A percentile compares a stretch with the other conserved stretches of the same genome.
Conservation (phyloP, 306 rosid species). For the Argentina anserina region DNA sequence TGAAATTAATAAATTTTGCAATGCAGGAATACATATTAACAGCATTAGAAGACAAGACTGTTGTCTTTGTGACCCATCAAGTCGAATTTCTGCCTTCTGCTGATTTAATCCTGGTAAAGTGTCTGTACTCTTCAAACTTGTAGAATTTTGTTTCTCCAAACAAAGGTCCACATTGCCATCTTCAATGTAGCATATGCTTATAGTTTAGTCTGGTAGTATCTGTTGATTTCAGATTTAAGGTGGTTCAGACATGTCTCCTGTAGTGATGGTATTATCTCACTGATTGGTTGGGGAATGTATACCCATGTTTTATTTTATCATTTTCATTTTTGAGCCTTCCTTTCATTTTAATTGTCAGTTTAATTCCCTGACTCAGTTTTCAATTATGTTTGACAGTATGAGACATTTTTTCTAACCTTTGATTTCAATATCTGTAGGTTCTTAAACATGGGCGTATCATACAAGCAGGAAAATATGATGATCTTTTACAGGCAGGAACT, state of each 20-base stretch:
- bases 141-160: slow-evolving; percentile 17
- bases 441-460: slow-evolving; percentile 82
- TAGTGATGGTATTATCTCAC: neutral
- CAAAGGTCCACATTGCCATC: slow-evolving; percentile 20
- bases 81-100: slow-evolving; percentile 95
- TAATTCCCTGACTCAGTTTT: neutral
- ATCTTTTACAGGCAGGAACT: slow-evolving; percentile 94
- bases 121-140: slow-evolving; percentile 14
- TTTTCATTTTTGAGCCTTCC: neutral
- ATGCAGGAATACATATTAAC: slow-evolving; percentile 95
- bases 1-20: slow-evolving; percentile 32
- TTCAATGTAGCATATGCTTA: neutral
- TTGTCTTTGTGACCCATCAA: slow-evolving; percentile 95
- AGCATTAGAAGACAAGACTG: slow-evolving; percentile 81
- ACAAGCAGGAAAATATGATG: slow-evolving; percentile 95
- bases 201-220: neutral
- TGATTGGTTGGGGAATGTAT: neutral
- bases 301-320: neutral
- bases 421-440: slow-evolving; percentile 54
- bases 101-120: slow-evolving; percentile 83
- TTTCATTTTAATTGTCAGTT: neutral
- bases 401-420: slow-evolving; percentile 13
- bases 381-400: slow-evolving; percentile 12
- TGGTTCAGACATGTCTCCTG: neutral
- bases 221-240: neutral